These are phyloP conservation scores for Morella rubra DNA, from an alignment of 306 rosid species.

Conservation along the genomic window DNA sequence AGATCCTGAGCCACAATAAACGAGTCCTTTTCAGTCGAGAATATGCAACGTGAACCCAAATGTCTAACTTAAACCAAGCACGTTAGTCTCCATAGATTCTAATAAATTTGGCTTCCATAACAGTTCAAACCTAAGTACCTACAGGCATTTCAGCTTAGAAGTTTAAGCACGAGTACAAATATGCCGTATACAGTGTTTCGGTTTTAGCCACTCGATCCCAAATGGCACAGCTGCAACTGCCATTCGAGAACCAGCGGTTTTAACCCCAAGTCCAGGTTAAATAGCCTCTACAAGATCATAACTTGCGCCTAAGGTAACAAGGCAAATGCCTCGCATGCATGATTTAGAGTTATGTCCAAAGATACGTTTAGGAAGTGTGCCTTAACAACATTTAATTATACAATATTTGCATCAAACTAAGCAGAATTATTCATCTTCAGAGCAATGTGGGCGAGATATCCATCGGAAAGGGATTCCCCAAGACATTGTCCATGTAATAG, in stretches of 20 bases:
- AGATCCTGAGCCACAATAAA: no score
- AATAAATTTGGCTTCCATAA: no score
- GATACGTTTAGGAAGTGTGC: background rate
- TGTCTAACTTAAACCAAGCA: no score
- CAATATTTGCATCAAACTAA: background rate
- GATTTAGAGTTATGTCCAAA: no score
- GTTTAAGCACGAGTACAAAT: background rate
- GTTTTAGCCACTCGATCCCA: background rate
- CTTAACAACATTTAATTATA: background rate
- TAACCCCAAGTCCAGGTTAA: background rate
- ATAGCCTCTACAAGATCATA: background rate
- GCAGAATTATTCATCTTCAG: constrained; percentile 27
- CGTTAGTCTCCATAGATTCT: no score
- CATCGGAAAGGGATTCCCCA: constrained; percentile 66
- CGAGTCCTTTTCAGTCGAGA: no score
- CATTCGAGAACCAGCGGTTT: background rate
- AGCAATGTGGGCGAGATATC: constrained; percentile 67
- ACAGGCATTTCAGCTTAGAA: no score
- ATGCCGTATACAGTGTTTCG: background rate
- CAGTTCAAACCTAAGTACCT: no score
- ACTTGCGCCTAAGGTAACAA: no score
- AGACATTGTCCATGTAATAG: constrained; percentile 73
- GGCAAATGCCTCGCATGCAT: no score
- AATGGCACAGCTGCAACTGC: background rate
- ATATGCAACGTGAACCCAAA: no score